Conservation (phyloP, 2,329 filamentous ascomycete species). For the Neonectria ditissima region DNA sequence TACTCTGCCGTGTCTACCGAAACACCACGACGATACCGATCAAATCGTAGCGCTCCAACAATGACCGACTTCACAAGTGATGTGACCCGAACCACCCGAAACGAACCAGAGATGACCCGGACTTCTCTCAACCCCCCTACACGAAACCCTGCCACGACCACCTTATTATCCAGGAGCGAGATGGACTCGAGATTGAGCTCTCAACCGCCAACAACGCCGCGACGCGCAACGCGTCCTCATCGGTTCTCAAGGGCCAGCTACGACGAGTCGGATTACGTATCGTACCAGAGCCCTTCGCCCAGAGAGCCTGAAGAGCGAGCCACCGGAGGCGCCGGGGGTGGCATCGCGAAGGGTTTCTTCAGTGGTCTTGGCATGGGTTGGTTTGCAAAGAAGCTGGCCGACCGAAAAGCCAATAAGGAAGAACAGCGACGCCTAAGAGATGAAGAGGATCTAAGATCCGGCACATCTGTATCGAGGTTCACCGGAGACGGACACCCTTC, state of each 20-base stretch:
- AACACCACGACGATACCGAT: conserved; percentile 64
- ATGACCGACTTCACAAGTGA: conserved; percentile 66
- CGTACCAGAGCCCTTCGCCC: conserved; percentile 72
- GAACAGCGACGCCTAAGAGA: conserved; percentile 60
- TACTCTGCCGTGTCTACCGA: conserved; percentile 73
- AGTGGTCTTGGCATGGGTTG: conserved; percentile 76
- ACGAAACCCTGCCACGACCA: conserved; percentile 56
- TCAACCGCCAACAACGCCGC: conserved; percentile 60
- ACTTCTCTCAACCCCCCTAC: conserved; percentile 62
- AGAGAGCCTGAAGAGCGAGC: conserved; percentile 60
- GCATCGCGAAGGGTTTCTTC: conserved; percentile 67
- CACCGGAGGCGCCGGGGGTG: conserved; percentile 61
- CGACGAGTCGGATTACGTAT: conserved; percentile 69
- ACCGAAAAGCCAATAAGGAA: conserved; percentile 62
- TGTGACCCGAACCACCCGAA: conserved; percentile 48
- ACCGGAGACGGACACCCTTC: conserved; percentile 75
- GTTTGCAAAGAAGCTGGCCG: conserved; percentile 73
- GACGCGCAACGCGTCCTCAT: conserved; percentile 60
- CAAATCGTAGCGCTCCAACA: conserved; percentile 53
- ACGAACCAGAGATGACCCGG: conserved; percentile 45
- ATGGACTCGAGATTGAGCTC: conserved; percentile 52
- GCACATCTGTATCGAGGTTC: conserved; percentile 72
- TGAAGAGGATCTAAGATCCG: conserved; percentile 68
- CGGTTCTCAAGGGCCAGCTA: conserved; percentile 58
- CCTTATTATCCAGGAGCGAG: conserved; percentile 60